Evolutionary conservation across 73 alveolate genomes (phyloP).

Genomic region (Tetrahymena elliotti): DNA sequence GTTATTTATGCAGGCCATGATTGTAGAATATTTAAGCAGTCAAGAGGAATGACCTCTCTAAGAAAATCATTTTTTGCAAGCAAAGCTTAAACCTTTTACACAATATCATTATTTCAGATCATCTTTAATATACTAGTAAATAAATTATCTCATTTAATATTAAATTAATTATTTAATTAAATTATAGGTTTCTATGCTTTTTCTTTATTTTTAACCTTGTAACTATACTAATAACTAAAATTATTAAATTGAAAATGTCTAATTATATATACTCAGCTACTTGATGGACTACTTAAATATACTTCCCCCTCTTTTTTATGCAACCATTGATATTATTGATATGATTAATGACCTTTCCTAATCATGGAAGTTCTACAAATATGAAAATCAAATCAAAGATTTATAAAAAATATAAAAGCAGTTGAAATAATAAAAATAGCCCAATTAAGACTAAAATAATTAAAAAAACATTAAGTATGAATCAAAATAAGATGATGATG

Average conservation of each 20-base stretch:
- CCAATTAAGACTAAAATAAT: background rate
- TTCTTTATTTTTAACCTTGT: background rate
- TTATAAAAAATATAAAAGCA: background rate
- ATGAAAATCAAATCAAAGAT: background rate
- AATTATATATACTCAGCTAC: background rate
- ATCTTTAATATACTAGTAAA: background rate
- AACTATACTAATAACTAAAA: background rate
- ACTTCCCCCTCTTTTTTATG: background rate
- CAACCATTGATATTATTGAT: background rate
- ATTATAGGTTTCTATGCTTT: background rate
- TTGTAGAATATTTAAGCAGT: slow-evolving; percentile 47
- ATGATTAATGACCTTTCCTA: background rate
- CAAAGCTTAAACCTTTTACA: background rate
- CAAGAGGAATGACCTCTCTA: background rate
- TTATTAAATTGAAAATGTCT: background rate
- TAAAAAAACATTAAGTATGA: background rate
- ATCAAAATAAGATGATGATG: no score
- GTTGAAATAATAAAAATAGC: background rate
- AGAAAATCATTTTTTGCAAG: background rate
- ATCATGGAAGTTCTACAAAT: background rate
- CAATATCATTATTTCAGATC: background rate
- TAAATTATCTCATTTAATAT: background rate
- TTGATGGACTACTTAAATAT: background rate
- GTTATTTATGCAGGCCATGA: slow-evolving; percentile 94
- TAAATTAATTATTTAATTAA: background rate